phyloP scores from a whole-genome alignment of 73 alveolate species.

The Paramecium tetraurelia region DNA sequence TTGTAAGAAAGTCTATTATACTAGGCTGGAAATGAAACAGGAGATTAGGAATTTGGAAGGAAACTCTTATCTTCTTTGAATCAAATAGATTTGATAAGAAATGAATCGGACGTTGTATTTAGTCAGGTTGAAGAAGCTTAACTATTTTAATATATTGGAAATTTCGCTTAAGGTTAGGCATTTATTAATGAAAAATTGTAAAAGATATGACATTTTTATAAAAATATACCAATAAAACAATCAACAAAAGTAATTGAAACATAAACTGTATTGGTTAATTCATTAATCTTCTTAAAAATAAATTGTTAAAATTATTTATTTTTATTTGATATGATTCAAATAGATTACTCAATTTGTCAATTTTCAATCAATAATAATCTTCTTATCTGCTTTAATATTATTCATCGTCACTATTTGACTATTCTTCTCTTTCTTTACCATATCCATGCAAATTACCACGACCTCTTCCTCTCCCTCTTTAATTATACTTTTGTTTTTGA shows the following conservation, averaged over 20 bases:
- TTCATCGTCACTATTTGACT: background rate
- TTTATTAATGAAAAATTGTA: conserved; percentile 8
- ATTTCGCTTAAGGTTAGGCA: background rate
- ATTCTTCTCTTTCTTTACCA: conserved; percentile 10
- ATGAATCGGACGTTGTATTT: background rate
- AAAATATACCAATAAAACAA: background rate
- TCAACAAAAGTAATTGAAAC: background rate
- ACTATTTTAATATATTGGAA: conserved; percentile 3
- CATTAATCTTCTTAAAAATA: background rate
- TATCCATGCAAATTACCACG: background rate
- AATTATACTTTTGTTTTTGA: background rate
- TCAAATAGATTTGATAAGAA: conserved; percentile 17
- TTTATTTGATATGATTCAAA: no score
- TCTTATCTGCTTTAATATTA: background rate
- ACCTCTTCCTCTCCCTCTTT: background rate
- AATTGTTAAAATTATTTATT: no score
- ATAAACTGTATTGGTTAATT: background rate
- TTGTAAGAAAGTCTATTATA: background rate
- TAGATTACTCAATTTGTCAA: no score
- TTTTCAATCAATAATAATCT: background rate
- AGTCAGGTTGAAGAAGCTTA: conserved; percentile 11
- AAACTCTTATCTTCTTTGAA: conserved; percentile 1
- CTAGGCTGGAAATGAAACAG: conserved; percentile 33
- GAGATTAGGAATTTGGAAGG: conserved; percentile 40
- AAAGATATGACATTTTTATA: background rate